A percentile compares a stretch with the other conserved stretches of the same genome.
Evolutionary conservation across 192 early-diverging fungal species (phyloP).

Genomic region (Entomortierella beljakovae): DNA sequence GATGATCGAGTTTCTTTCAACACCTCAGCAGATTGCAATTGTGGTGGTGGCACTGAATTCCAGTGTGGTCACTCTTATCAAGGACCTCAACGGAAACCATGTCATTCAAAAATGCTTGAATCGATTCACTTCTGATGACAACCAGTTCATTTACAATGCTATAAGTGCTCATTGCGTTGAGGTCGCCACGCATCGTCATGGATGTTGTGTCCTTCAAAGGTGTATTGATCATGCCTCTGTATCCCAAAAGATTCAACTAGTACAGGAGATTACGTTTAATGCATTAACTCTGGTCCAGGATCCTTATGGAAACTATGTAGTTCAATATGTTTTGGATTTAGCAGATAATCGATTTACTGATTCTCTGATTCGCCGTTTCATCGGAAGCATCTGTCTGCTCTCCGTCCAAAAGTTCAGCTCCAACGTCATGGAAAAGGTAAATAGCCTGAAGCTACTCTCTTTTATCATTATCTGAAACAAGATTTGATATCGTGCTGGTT

Average conservation of each 20-base stretch:
- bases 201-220: conserved; percentile 91
- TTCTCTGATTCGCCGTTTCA: conserved; percentile 76
- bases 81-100: conserved; percentile 93
- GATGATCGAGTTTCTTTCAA: conserved; percentile 84
- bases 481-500: background rate
- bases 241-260: conserved; percentile 80
- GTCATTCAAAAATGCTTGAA: conserved; percentile 93
- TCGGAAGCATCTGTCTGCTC: conserved; percentile 78
- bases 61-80: conserved; percentile 85
- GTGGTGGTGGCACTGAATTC: conserved; percentile 74
- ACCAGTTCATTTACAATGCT: conserved; percentile 91
- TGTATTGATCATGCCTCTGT: conserved; percentile 87
- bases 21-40: conserved; percentile 73
- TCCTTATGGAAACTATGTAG: conserved; percentile 93
- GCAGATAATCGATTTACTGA: conserved; percentile 75
- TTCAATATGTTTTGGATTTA: conserved; percentile 91
- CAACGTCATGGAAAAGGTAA: conserved; percentile 93
- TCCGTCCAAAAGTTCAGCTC: conserved; percentile 94
- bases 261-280: conserved; percentile 78
- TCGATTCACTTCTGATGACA: conserved; percentile 76
- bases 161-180: conserved; percentile 82
- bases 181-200: conserved; percentile 91
- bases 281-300: conserved; percentile 86
- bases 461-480: no score
- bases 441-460: background rate